Base-by-base conservation (phyloP, 2,329 filamentous ascomycete genomes). In the Xylariaceae sp. region DNA sequence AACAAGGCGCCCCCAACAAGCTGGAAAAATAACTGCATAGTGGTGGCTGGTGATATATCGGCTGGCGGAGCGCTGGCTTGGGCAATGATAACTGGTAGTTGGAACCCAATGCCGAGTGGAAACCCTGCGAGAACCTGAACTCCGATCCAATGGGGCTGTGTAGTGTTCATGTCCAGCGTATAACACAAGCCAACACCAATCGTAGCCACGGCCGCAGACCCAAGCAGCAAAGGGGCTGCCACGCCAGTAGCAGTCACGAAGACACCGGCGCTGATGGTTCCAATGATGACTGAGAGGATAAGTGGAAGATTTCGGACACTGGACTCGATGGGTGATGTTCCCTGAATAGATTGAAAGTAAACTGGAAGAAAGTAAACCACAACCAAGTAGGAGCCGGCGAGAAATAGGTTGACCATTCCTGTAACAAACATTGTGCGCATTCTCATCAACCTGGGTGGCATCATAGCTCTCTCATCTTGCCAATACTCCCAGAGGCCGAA, bases 1-100 rank as follows among this genome's bases (percentile, higher is more conserved):
- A 74, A 75, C 26, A 79, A 69, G 1, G 76, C 74, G 11, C 75
- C 76, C 6, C 77, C 77, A 17, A 78, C 67, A 6, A 72, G 75
- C 61, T 79, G 76, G n/a, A 70, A 66, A 17, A 19, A 36, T 5
- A 49, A 17, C 8, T 47, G 7, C 3, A 53, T 57, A 2, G 48
- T 33, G 3, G 48, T 62, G 3, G 68, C 72, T n/a, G 71, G 67
- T 2, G 72, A 65, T 5, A 78, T 63, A 48, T 78, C 75, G 0
- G 62, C 58, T 1, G 71, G 41, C 2, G 53, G 56, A 0, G 70
- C 65, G 6, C 67, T 64, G 0, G 47, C 68, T 34, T 78, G 75
- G 0, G 70, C 68, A 4, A 73, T 68, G 8, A 75, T 73, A 46
- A 79, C 72, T 0, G 75, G 74, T 1, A 76, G 65, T 52, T 79